Evolutionary conservation across 768 basidiomycete genomes (phyloP), one percentile per base, ranked within the genome.

Genomic region (Russula olivacea): DNA sequence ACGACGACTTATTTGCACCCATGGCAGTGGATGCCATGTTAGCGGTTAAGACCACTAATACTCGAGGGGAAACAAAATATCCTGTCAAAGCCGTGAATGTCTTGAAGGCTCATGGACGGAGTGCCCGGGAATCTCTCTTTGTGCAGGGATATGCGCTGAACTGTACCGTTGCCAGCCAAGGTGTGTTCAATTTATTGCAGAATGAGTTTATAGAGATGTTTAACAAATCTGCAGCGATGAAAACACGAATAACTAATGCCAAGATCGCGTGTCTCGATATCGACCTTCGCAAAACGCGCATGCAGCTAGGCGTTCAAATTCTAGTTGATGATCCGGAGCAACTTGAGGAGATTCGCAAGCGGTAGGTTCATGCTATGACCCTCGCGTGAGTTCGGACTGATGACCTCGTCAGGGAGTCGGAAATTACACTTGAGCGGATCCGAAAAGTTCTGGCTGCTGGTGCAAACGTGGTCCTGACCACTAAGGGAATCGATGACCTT

Each of bases 1-100:
- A 99, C 73, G 95, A 96, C 70, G 95, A 97, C 72, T 80, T 98
- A 58, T 99, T 98, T 74, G 95, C 96, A 12, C 96, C 97, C 51
- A 91, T 99, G 87, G 94, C 96, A 55, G 97, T 99, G 15, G 95
- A 98, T 68, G 97, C 97, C 32, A 98, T 99, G 93, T 83, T 94
- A 51, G 89, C 97, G 4, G 97, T 99, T 59, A 94, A 88, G 78
- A 94, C 93, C 7, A 85, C 92, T 70, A 98, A 98, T 74, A 77
- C 87, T 66, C 85, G 93, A 57, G 97, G 97, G 34, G 97, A 99
- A 73, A 88, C 90, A 72, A 98, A 98, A 75, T 99, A 98, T 76
- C 97, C 97, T 6, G 97, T 99, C 65, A 98, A 99, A 76, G 97
- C 97, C 5, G 97, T 99, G 67, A 99, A 99, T 72, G 85, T 98